A percentile compares a stretch with the other conserved stretches of the same genome.
phyloP scores from a whole-genome alignment of 805 yeast species.

The Cyberlindnera euphorbiae region DNA sequence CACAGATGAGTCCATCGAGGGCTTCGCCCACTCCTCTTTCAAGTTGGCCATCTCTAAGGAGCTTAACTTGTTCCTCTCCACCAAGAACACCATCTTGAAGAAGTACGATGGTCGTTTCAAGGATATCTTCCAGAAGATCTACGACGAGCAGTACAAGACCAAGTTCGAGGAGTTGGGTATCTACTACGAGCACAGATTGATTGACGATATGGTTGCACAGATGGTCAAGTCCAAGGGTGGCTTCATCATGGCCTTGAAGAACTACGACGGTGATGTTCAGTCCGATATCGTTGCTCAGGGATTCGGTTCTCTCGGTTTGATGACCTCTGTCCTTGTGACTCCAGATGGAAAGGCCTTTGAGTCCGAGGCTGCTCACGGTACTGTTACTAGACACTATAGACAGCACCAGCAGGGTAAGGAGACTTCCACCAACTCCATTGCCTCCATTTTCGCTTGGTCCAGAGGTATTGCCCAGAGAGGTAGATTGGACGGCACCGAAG shows the following conservation, averaged over 20 bases:
- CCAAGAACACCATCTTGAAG: conserved; percentile 92
- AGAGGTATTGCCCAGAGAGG: conserved; percentile 94
- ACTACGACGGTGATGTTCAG: conserved; percentile 97
- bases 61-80: conserved; percentile 78
- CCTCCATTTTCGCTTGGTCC: conserved; percentile 96
- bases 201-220: conserved; percentile 99
- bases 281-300: conserved; percentile 99
- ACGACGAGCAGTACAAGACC: conserved; percentile 65
- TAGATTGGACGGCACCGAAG: conserved; percentile 81
- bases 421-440: conserved; percentile 95
- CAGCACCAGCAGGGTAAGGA: conserved; percentile 95
- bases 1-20: conserved; percentile 87
- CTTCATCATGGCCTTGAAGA: conserved; percentile 90
- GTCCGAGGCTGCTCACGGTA: conserved; percentile 98
- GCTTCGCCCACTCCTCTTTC: conserved; percentile 89
- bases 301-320: conserved; percentile 91
- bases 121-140: conserved; percentile 55
- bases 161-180: conserved; percentile 70
- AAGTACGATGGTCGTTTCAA: conserved; percentile 92
- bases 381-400: conserved; percentile 95
- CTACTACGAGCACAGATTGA: conserved; percentile 95
- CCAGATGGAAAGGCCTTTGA: conserved; percentile 97
- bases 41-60: conserved; percentile 76
- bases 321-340: conserved; percentile 94
- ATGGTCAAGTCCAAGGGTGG: conserved; percentile 97